Base-by-base conservation (phyloP, 176 grass and related monocot genomes). In the Carex kokanica region DNA sequence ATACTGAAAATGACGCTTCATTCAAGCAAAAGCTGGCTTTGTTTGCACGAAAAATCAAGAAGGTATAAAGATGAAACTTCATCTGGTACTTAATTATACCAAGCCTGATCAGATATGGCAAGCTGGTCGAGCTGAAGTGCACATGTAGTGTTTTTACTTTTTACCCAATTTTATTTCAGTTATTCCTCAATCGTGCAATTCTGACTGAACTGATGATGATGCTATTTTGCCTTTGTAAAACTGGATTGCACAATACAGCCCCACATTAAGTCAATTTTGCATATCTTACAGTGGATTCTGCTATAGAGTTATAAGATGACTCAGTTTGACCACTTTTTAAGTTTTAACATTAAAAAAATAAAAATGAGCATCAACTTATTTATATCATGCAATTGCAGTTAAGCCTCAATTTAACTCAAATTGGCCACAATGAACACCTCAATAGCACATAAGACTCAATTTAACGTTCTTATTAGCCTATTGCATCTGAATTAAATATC, bases 41-140 rank as follows among this genome's bases (percentile, higher is more conserved):
- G 36, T 87, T 98, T 79, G 90, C 90, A 38, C 94, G 92, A 83
- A 98, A 94, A 94, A 63, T 98, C 49, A 94, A 98, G 84, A 98
- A 90, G 90, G 95, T 93, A 70, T 32, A 15, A 61, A 78, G 15
- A 56, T 67, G 32, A 85, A 49, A 38, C 63, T 83, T 43, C 9
- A 43, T 85, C 78, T 24, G 45, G 24, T 68, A 10, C 47, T 23
- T 60, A 70, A 70, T 31, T 6, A 60, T 61, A 60, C 36, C 16
- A 71, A 75, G 8, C 60, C 53, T 14, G 16, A 52, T 38, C 29
- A 75, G 41, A 29, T 27, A 82, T 34, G 5, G n/a, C 21, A 24
- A 24, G 12, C 20, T 74, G 9, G 12, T 74, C 11, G 41, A 74
- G 70, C 70, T 74, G 11, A 14, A 74, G 2, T 43, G 47, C 45